Base-by-base conservation (phyloP, 23 red algal genomes). In the Cyanidiococcus yangmingshanensis region DNA sequence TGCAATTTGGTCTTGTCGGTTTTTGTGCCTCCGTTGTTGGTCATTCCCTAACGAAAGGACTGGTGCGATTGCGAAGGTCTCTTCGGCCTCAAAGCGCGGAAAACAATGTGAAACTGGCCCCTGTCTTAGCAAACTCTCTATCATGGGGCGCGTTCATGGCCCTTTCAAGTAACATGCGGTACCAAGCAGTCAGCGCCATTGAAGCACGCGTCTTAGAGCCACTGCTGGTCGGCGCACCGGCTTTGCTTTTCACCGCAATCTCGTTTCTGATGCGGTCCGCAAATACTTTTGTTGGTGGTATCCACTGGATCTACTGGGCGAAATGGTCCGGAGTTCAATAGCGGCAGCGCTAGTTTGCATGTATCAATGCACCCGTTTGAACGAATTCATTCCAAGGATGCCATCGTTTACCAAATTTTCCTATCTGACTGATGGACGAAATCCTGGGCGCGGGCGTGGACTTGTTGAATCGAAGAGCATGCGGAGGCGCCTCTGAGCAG, bases 281-380 rank as follows among this genome's bases (percentile, higher is more conserved):
- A n/a, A 96, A 96, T 68, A 87, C 86, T 58, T 90, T 84, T 74
- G 50, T 90, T 17, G 92, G 92, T 18, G 84, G 88, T 7, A 58
- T 84, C 1, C 84, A 87, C 59, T 96, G 92, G 92, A 68, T 96
- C 40, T 82, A 77, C 58, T 90, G 76, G 79, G 92, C 92, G 39
- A 75, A 76, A 37, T 39, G 68, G 41, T 79, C 79, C 41, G 87
- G 85, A 2, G 50, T 96, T 59, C 92, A 96, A 84, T 96, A 80
- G n/a, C n/a, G n/a, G n/a, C n/a, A n/a, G n/a, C n/a, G n/a, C n/a
- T n/a, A n/a, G n/a, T n/a, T n/a, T n/a, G n/a, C n/a, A n/a, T n/a
- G n/a, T n/a, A n/a, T n/a, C n/a, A n/a, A n/a, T n/a, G n/a, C n/a
- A n/a, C n/a, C n/a, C n/a, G n/a, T n/a, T n/a, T n/a, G n/a, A n/a